Evolutionary conservation across 805 yeast species (phyloP).

Genomic region (Lipomyces kockii): DNA sequence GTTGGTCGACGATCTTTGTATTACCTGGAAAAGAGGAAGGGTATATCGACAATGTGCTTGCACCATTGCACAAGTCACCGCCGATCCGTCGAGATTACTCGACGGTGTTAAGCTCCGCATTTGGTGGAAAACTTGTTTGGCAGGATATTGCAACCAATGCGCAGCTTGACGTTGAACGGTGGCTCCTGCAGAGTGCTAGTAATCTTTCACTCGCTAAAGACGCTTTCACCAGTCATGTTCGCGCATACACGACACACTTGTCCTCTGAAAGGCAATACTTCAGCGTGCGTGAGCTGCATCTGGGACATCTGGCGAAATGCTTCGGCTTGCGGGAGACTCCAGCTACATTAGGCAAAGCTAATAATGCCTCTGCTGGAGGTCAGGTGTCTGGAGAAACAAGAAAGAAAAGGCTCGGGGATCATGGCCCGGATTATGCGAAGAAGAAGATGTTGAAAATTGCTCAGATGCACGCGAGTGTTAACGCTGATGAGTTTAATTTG

Average conservation of each 20-base stretch:
- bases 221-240: constrained; percentile 84
- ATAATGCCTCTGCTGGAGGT: constrained; percentile 47
- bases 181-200: constrained; percentile 69
- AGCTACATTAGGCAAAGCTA: constrained; percentile 58
- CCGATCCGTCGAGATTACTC: constrained; percentile 55
- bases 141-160: constrained; percentile 94
- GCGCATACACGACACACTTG: constrained; percentile 96
- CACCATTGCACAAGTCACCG: constrained; percentile 59
- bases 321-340: constrained; percentile 97
- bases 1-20: constrained; percentile 76
- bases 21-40: constrained; percentile 90
- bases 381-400: constrained; percentile 37
- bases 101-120: constrained; percentile 43
- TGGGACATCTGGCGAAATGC: constrained; percentile 95
- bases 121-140: constrained; percentile 61
- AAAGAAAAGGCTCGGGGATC: constrained; percentile 45
- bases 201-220: constrained; percentile 70
- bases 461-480: constrained; percentile 63
- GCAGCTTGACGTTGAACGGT: constrained; percentile 89
- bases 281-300: constrained; percentile 79
- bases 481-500: constrained; percentile 74
- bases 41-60: constrained; percentile 64
- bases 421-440: constrained; percentile 67
- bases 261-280: constrained; percentile 77
- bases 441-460: constrained; percentile 80